A percentile compares a stretch with the other conserved stretches of the same genome.
Evolutionary conservation across 2,329 filamentous ascomycete species (phyloP).

Genomic region (Didymella glomerata): DNA sequence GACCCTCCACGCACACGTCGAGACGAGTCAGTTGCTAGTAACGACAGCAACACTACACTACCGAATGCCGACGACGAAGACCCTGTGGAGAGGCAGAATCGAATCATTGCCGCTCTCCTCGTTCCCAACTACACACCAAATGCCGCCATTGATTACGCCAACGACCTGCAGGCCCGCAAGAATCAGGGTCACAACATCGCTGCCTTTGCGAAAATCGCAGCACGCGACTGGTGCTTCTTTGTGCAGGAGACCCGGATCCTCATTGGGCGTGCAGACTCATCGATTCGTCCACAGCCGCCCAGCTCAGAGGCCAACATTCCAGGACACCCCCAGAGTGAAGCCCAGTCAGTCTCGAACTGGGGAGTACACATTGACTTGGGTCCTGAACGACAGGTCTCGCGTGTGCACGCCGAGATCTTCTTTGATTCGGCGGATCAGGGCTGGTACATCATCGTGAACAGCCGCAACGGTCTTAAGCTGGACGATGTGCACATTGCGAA

Average conservation of each 20-base stretch:
- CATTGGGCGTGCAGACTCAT: slow-evolving; percentile 68
- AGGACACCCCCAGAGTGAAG: slow-evolving; percentile 36
- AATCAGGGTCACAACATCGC: slow-evolving; percentile 56
- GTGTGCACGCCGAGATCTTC: slow-evolving; percentile 59
- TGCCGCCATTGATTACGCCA: slow-evolving; percentile 64
- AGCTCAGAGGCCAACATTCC: slow-evolving; percentile 39
- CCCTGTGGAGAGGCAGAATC: slow-evolving; percentile 49
- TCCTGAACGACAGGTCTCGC: slow-evolving; percentile 60
- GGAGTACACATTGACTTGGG: slow-evolving; percentile 83
- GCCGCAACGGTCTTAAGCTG: slow-evolving; percentile 88
- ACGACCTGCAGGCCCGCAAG: slow-evolving; percentile 57
- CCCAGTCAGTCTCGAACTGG: slow-evolving; percentile 44
- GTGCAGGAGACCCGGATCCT: slow-evolving; percentile 77
- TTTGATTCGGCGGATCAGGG: slow-evolving; percentile 59
- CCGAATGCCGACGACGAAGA: slow-evolving; percentile 47
- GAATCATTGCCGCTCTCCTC: slow-evolving; percentile 53
- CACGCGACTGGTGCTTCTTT: slow-evolving; percentile 85
- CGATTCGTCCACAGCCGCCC: slow-evolving; percentile 40
- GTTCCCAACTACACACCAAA: slow-evolving; percentile 62
- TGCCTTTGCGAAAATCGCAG: slow-evolving; percentile 84
- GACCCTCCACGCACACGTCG: slow-evolving; percentile 43
- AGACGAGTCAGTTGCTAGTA: slow-evolving; percentile 52
- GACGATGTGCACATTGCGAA: slow-evolving; percentile 77
- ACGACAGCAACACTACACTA: slow-evolving; percentile 53
- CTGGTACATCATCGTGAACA: slow-evolving; percentile 88